Conservation (phyloP, 108 stramenopile genomes). For the Cyclotella distinguenda region DNA sequence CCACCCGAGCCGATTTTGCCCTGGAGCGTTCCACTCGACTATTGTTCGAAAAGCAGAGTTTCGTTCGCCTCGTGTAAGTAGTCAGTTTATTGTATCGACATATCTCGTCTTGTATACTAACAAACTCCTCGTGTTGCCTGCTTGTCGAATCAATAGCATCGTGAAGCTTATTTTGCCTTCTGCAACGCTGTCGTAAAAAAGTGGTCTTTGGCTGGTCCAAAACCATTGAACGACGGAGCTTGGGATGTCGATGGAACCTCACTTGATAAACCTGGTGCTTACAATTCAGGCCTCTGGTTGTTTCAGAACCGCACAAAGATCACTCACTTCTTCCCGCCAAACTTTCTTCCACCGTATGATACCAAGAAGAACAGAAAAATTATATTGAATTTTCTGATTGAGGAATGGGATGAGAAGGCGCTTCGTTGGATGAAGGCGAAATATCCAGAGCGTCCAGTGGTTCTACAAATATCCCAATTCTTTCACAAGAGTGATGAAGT, state of each 20-base stretch:
- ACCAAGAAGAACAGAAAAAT: slow-evolving; percentile 73
- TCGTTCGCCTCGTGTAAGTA: slow-evolving; percentile 56
- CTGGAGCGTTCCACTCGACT: slow-evolving; percentile 86
- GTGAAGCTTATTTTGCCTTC: slow-evolving; percentile 52
- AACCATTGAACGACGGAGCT: slow-evolving; percentile 59
- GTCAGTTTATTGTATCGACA: background rate
- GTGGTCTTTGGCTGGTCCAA: slow-evolving; percentile 67
- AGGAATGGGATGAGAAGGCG: slow-evolving; percentile 83
- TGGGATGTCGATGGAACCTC: slow-evolving; percentile 50
- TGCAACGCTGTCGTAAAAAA: slow-evolving; percentile 58
- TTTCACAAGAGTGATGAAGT: no score
- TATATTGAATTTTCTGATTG: slow-evolving; percentile 69
- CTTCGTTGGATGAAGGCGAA: slow-evolving; percentile 67
- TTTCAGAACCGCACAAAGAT: slow-evolving; percentile 78
- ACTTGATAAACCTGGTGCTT: slow-evolving; percentile 25
- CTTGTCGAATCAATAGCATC: slow-evolving; percentile 26
- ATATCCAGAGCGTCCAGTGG: slow-evolving; percentile 28
- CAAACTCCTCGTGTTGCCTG: background rate
- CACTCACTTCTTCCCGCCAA: slow-evolving; percentile 82
- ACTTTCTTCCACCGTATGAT: slow-evolving; percentile 86
- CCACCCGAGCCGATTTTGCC: slow-evolving; percentile 79
- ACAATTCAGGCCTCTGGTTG: slow-evolving; percentile 73
- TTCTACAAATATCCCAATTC: background rate
- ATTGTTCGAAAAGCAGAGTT: slow-evolving; percentile 88
- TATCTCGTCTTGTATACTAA: background rate